Evolutionary conservation across 78 protist species (phyloP).

Genomic region (Dictyostelium intermedium): DNA sequence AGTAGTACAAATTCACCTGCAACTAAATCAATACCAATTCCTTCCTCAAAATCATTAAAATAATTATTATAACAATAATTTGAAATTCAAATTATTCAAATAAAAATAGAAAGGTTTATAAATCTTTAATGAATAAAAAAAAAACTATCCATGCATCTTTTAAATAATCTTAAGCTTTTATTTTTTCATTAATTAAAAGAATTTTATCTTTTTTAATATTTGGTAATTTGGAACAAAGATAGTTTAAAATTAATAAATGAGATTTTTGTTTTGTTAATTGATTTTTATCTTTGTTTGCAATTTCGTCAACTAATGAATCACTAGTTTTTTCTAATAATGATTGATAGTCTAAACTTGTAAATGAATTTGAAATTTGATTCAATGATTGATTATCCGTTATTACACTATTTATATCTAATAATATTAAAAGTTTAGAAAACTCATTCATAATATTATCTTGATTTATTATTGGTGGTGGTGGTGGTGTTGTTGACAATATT

Average conservation of each 20-base stretch:
- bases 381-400: background rate
- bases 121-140: background rate
- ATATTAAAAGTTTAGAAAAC: background rate
- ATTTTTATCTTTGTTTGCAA: constrained; percentile 1
- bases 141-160: no score
- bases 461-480: background rate
- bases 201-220: background rate
- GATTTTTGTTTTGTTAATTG: background rate
- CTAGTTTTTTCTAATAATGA: background rate
- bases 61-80: background rate
- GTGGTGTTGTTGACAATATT: background rate
- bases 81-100: background rate
- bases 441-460: background rate
- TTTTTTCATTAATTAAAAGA: background rate
- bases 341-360: background rate
- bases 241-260: background rate
- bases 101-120: background rate
- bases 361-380: background rate
- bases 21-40: constrained; percentile 13
- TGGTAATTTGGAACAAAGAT: background rate
- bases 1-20: background rate
- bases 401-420: background rate
- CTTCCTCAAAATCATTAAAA: constrained; percentile 5
- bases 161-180: background rate
- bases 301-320: background rate